Evolutionary conservation across 1,284 basidiomycete genomes (phyloP), one percentile per base, ranked within the genome.

Genomic region (Sutorius eximius): DNA sequence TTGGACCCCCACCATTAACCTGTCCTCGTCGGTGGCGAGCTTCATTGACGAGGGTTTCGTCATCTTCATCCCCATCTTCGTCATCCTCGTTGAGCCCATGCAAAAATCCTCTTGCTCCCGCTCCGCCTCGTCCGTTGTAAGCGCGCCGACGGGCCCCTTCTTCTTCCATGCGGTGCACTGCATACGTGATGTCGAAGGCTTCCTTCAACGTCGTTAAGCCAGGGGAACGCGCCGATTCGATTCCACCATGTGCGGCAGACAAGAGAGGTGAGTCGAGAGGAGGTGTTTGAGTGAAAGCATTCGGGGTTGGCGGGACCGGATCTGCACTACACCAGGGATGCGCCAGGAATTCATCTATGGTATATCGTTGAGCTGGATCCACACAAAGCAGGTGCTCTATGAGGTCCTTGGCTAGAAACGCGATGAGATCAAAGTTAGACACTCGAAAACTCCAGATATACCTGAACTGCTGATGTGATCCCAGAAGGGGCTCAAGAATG

Each of bases 401-500:
- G 41, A 99, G 79, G 64, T 99, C 95, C 78, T 98, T 98, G 22
- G 94, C 94, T 91, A 68, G 56, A 52, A 45, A 18, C 32, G n/a
- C 43, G 46, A 58, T 65, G 49, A 61, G 61, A 54, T 33, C 44
- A 37, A 32, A 15, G 58, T 7, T 11, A 43, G 12, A 48, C 1
- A n/a, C 32, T 7, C 7, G 7, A 49, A 45, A 45, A 41, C 20
- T 20, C 3, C 22, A n/a, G 45, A 73, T 79, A 53, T 62, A 93
- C 91, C 88, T 54, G 85, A 84, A 48, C 79, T 72, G 60, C 89
- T 93, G 62, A 99, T 95, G 64, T 97, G 91, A 68, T 99, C 97
- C 97, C 97, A 99, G 94, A 98, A 99, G 1, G 97, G 97, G 66
- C 92, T 95, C 49, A 99, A 76, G 80, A 99, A 99, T 0, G 97